Evolutionary conservation across 495 filamentous ascomycete species (phyloP).

Genomic region (Penicillium waksmanii): DNA sequence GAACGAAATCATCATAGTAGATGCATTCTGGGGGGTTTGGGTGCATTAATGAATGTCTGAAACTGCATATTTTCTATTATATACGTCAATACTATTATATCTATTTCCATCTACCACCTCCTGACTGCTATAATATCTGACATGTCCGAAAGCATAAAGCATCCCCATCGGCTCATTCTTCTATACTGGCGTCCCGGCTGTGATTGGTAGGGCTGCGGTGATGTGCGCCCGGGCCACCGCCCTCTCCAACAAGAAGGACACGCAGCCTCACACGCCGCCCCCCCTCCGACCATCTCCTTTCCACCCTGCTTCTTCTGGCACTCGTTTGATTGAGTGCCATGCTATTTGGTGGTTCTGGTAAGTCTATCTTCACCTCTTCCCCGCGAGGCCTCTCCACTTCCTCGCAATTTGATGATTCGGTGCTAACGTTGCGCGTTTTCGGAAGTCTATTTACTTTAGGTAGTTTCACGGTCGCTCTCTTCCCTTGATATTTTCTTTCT

Average conservation of each 20-base stretch:
- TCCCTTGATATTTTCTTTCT: slow-evolving; percentile 9
- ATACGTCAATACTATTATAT: too few species aligned
- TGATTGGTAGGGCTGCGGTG: slow-evolving; percentile 18
- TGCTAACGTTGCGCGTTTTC: slow-evolving; percentile 17
- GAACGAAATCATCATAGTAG: slow-evolving; percentile 13
- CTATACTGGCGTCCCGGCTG: background rate
- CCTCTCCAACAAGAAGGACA: slow-evolving; percentile 21
- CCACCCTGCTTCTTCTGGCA: slow-evolving; percentile 7
- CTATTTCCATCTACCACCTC: too few species aligned
- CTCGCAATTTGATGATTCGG: slow-evolving; percentile 3
- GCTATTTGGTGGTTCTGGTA: slow-evolving; percentile 36
- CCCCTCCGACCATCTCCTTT: slow-evolving; percentile 5
- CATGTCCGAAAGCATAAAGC: too few species aligned
- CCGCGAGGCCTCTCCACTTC: background rate
- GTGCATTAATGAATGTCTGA: background rate
- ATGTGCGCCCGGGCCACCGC: slow-evolving; percentile 18
- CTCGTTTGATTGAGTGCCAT: slow-evolving; percentile 27
- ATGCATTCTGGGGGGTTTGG: slow-evolving; percentile 17
- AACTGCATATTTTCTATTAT: too few species aligned
- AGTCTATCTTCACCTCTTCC: slow-evolving; percentile 8
- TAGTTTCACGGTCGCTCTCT: slow-evolving; percentile 43
- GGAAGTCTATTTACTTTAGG: slow-evolving; percentile 41
- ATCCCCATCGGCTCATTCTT: too few species aligned
- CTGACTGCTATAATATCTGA: too few species aligned
- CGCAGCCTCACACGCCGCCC: slow-evolving; percentile 17